phyloP scores from a whole-genome alignment of 2,329 filamentous ascomycete species.

The Corniculantispora saksenae region DNA sequence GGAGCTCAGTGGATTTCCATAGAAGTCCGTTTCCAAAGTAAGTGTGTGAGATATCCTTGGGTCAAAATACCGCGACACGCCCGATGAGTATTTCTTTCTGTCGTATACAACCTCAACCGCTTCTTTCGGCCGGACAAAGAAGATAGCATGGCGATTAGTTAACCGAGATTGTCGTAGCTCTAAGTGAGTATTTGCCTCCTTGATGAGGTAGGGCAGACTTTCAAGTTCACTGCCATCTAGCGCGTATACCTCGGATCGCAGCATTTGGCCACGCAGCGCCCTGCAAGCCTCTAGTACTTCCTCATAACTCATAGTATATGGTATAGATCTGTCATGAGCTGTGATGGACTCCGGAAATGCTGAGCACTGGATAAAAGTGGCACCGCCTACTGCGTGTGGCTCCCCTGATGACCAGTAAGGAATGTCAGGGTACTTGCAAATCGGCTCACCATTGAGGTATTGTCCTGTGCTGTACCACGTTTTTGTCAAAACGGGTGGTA shows the following conservation, averaged over 20 bases:
- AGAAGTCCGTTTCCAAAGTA: slow-evolving; percentile 20
- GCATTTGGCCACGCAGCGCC: slow-evolving; percentile 16
- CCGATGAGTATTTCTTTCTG: background rate
- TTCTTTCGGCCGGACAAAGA: slow-evolving; percentile 16
- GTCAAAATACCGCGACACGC: slow-evolving; percentile 3
- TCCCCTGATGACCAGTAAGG: slow-evolving; percentile 4
- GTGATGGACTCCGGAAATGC: background rate
- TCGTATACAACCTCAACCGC: slow-evolving; percentile 11
- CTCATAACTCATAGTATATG: slow-evolving; percentile 1
- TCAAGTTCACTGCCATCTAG: slow-evolving; percentile 12
- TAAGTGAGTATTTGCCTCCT: slow-evolving; percentile 14
- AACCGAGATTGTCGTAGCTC: slow-evolving; percentile 7
- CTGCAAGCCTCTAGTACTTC: slow-evolving; percentile 18
- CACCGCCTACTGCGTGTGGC: too few relatives aligned
- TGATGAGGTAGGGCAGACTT: slow-evolving; percentile 3
- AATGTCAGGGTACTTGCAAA: slow-evolving; percentile 12
- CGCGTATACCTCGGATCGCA: slow-evolving; percentile 19
- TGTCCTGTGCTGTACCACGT: slow-evolving; percentile 21
- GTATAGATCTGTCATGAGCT: background rate
- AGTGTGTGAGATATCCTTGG: slow-evolving; percentile 15
- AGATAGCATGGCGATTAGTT: slow-evolving; percentile 8
- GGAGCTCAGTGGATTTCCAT: slow-evolving; percentile 14
- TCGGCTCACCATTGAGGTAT: background rate
- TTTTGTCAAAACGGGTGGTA: slow-evolving; percentile 17
- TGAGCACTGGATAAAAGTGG: background rate